Percentiles rank a stretch among this genome's conserved stretches.
These are phyloP conservation scores for Salix exigua DNA, from an alignment of 345 rosid genomes.

Conservation along the genomic window DNA sequence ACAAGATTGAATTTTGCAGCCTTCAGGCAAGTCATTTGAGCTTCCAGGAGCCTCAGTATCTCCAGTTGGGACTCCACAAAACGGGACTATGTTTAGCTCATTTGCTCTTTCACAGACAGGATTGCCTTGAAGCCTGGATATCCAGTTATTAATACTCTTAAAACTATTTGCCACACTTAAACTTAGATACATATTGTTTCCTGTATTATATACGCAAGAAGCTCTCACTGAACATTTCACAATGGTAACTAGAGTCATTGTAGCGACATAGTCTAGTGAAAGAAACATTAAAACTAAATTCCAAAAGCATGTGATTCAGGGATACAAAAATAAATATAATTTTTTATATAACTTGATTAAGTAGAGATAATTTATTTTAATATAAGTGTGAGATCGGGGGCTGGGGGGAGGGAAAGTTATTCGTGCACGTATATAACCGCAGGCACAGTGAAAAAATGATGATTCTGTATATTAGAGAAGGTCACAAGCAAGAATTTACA, in stretches of 20 bases:
- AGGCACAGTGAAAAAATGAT: too few relatives aligned
- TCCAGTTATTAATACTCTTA: conserved; percentile 1
- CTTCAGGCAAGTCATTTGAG: conserved; percentile 14
- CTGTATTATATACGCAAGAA: neutral
- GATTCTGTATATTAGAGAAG: too few relatives aligned
- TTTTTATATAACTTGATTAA: too few relatives aligned
- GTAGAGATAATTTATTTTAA: too few relatives aligned
- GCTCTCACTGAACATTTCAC: neutral
- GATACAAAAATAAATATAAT: too few relatives aligned
- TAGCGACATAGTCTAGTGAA: too few relatives aligned
- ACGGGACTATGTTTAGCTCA: conserved; percentile 25
- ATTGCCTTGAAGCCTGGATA: conserved; percentile 57
- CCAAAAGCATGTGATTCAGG: too few relatives aligned
- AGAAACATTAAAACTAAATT: too few relatives aligned
- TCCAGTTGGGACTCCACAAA: conserved; percentile 32
- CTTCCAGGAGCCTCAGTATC: conserved; percentile 30
- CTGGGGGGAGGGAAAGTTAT: too few relatives aligned
- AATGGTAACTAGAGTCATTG: neutral
- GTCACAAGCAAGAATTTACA: neutral
- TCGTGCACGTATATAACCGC: too few relatives aligned
- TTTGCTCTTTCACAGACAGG: conserved; percentile 46
- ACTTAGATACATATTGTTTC: neutral
- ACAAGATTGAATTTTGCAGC: conserved; percentile 40
- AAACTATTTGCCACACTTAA: neutral
- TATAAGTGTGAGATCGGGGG: too few relatives aligned